Base-by-base conservation (phyloP, 1,284 basidiomycete genomes). In the Puccinia triticina region DNA sequence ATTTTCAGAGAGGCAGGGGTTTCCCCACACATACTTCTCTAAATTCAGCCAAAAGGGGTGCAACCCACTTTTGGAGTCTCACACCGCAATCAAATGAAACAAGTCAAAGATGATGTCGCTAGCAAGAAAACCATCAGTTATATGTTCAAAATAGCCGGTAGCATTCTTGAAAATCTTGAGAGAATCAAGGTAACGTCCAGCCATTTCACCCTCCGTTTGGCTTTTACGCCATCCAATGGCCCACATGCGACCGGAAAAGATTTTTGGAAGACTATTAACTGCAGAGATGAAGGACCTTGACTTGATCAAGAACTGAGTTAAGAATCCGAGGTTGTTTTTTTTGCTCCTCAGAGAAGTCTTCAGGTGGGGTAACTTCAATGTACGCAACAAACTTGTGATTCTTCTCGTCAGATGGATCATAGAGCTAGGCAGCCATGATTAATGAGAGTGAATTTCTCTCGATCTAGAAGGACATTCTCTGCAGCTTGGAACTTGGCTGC, bases 371-470 rank as follows among this genome's bases (percentile, higher is more conserved):
- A 23, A 69, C 43, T 16, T 69, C 12, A 23, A 69, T 46, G 21
- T 69, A 69, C 3, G 66, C 66, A 69, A 69, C 40, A 34, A 69
- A 69, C 16, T 69, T 0, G 29, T 69, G 21, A 18, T 69, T 43
- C 11, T 69, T 69, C 12, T 43, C 40, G 7, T 69, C 26, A 8
- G 66, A 69, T 23, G 3, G 3, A 46, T 69, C 40, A 16, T 2
- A 69, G 26, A 23, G 29, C 37, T 23, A 69, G 66, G n/a, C 18
- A 7, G 1, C 66, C 66, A n/a, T 69, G 40, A 29, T 46, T 43
- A n/a, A 69, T 69, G 0, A 69, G 18, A 29, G 21, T 69, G 40
- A 69, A 69, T n/a, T 61, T 2, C 1, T 4, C 1, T n/a, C 29
- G 12, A 69, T 43, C 40, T 12, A 43, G 40, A 29, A 46, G 1